Conservation (phyloP, 2,329 filamentous ascomycete species). For the Eurotiales sp. region DNA sequence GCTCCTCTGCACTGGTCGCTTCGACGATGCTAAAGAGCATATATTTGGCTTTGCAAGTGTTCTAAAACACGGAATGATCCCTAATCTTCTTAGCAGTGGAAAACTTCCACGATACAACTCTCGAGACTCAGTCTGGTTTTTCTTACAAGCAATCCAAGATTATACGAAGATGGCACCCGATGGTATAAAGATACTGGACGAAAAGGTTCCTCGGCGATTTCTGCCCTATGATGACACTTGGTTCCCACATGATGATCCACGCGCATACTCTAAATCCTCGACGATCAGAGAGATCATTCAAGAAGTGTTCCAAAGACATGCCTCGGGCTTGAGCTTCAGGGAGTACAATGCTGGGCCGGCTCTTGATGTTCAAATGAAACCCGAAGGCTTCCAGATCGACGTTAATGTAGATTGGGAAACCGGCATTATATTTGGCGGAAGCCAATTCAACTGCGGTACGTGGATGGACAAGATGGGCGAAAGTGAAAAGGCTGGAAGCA, state of each 20-base stretch:
- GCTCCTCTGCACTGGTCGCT: constrained; percentile 86
- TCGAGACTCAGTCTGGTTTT: constrained; percentile 96
- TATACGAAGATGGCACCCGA: constrained; percentile 79
- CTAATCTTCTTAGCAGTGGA: constrained; percentile 84
- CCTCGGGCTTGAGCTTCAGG: constrained; percentile 82
- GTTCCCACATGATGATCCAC: constrained; percentile 75
- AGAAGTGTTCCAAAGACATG: constrained; percentile 88
- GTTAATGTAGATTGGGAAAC: constrained; percentile 88
- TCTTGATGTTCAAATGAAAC: constrained; percentile 89
- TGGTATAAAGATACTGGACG: constrained; percentile 68
- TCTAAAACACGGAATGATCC: constrained; percentile 97
- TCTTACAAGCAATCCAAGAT: constrained; percentile 92
- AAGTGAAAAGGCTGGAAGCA: constrained; percentile 81
- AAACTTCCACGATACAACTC: constrained; percentile 90
- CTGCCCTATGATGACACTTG: constrained; percentile 93
- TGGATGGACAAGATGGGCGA: constrained; percentile 99
- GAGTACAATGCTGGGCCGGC: constrained; percentile 89
- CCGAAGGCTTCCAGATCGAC: constrained; percentile 87
- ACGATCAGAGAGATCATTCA: constrained; percentile 87
- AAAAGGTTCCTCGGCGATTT: constrained; percentile 78
- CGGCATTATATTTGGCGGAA: constrained; percentile 90
- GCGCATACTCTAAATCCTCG: constrained; percentile 80
- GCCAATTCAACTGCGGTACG: constrained; percentile 90
- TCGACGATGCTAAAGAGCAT: constrained; percentile 84
- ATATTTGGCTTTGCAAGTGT: constrained; percentile 94